phyloP scores from a whole-genome alignment of 768 basidiomycete species.

The Tephrocybe sp. region DNA sequence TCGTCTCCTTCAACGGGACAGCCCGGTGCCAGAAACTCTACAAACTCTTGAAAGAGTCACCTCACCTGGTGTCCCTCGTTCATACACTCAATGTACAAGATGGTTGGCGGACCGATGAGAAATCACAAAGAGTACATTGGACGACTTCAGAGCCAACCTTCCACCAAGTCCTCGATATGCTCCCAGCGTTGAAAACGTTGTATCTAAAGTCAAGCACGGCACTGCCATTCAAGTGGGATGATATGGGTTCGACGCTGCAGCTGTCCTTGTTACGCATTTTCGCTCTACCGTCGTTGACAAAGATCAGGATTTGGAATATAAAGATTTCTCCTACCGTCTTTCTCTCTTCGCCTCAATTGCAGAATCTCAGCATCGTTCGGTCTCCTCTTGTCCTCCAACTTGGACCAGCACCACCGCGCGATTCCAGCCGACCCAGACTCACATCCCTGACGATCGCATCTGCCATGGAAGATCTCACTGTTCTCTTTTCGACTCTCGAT shows the following conservation, averaged over 20 bases:
- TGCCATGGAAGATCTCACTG: neutral
- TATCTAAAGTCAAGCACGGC: conserved; percentile 1
- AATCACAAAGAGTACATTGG: neutral
- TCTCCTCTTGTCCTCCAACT: neutral
- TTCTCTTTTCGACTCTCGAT: neutral
- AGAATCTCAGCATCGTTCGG: neutral
- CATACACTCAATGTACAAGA: conserved; percentile 2
- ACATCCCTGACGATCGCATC: neutral
- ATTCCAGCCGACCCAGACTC: neutral
- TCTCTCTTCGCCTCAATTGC: neutral
- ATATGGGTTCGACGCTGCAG: conserved; percentile 1
- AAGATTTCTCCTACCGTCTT: conserved; percentile 4
- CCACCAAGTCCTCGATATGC: conserved; percentile 5
- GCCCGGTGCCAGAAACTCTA: neutral
- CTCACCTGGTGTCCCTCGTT: conserved; percentile 1
- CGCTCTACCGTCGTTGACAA: conserved; percentile 2
- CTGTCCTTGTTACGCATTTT: conserved; percentile 5
- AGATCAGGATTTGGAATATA: neutral
- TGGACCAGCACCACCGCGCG: neutral
- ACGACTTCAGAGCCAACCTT: conserved; percentile 1
- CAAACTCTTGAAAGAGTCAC: neutral
- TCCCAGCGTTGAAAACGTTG: conserved; percentile 2
- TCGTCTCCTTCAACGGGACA: neutral
- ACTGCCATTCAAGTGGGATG: neutral
- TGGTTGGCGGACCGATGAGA: neutral